Evolutionary conservation across 1,284 basidiomycete genomes (phyloP), one percentile per base, ranked within the genome.

Genomic region (Baeospora myosura): DNA sequence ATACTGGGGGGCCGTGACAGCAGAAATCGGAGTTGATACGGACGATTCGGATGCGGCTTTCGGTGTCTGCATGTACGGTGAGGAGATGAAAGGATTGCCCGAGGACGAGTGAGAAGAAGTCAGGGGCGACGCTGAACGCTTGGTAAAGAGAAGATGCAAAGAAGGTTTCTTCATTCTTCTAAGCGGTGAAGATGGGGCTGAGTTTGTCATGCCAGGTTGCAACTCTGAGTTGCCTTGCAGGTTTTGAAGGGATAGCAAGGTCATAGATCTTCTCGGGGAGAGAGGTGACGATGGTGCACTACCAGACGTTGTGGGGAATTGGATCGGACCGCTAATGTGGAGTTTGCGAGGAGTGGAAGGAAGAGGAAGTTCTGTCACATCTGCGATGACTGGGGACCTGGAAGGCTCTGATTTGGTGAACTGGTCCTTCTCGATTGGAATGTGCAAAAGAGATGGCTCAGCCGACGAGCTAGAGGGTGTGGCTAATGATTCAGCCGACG

Each of bases 121-220:
- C 14, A 65, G 48, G 4, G 68, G 48, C 14, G 70, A 68, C 1
- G 62, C 54, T 10, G 72, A 68, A 32, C 65, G 65, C 55, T 72
- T 77, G 18, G 71, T 64, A 53, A 78, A 74, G 18, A 78, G 55
- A 12, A 75, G 54, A 42, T 71, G 71, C 43, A 78, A 52, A 3
- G 76, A 78, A 1, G 75, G 73, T 46, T 72, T 76, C 57, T 75
- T 77, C 43, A 67, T 34, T 49, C 74, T 63, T 14, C 57, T 58
- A 22, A 59, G 55, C 24, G 61, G 56, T 43, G 57, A 56, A 32
- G 51, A 37, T 26, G 53, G 52, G 18, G 53, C 44, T 23, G 58
- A 56, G 31, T 46, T 48, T 6, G 46, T 26, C 20, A 52, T 47
- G 45, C 46, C 41, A 45, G 28, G 16, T 42, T 34, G 34, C 48